Conservation (phyloP, 1,284 basidiomycete species). For the Caloboletus firmus region DNA sequence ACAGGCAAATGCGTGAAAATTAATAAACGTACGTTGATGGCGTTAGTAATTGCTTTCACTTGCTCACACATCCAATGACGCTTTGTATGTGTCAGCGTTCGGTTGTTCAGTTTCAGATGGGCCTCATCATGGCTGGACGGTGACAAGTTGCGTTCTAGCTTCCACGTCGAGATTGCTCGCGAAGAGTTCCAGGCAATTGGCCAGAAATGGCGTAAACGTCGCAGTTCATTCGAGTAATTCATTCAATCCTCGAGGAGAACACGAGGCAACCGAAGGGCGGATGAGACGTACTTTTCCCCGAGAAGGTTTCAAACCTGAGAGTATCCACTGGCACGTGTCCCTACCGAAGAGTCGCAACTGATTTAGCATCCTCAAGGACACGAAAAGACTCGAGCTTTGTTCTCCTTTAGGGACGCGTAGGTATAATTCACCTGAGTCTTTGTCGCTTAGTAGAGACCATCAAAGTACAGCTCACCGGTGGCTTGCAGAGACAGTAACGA, state of each 20-base stretch:
- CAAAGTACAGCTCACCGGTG: background rate
- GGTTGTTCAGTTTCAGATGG: background rate
- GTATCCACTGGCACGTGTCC: background rate
- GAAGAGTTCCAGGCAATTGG: background rate
- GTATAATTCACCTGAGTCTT: background rate
- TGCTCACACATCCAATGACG: conserved; percentile 1
- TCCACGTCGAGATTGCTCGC: background rate
- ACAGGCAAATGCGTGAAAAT: conserved; percentile 2
- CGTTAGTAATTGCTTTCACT: background rate
- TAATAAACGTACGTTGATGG: background rate
- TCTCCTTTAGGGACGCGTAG: background rate
- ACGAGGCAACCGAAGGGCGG: conserved; percentile 20
- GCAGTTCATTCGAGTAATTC: conserved; percentile 17
- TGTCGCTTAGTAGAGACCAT: background rate
- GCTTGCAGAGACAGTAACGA: background rate
- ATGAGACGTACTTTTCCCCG: conserved; percentile 6
- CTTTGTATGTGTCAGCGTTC: conserved; percentile 4
- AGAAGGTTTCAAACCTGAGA: background rate
- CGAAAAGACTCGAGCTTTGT: background rate
- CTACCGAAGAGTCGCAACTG: background rate
- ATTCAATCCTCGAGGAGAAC: conserved; percentile 27
- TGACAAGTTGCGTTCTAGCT: background rate
- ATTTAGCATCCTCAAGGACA: background rate
- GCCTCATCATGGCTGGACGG: background rate
- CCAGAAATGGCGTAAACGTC: conserved; percentile 18